These are phyloP conservation scores for Guadua angustifolia DNA, from an alignment of 176 grass and related monocot species.

Conservation along the genomic window DNA sequence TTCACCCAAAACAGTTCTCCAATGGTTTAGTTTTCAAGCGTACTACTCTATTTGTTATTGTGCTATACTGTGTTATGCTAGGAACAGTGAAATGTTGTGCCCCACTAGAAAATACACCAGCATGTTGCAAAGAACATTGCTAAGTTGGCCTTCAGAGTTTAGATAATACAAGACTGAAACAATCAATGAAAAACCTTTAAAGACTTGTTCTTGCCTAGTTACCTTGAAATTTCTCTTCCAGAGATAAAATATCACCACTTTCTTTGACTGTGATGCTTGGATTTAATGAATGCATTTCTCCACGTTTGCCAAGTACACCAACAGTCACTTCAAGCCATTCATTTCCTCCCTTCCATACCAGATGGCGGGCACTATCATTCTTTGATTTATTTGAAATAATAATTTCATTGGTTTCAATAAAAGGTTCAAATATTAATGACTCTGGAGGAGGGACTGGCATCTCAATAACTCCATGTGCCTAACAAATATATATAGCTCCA, in stretches of 20 bases:
- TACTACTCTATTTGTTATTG: background rate
- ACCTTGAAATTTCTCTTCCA: conserved; percentile 99
- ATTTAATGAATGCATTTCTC: conserved; percentile 82
- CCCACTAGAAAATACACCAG: background rate
- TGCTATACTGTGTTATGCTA: background rate
- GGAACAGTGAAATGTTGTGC: background rate
- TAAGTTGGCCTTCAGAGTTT: background rate
- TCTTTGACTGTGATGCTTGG: conserved; percentile 96
- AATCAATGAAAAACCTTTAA: background rate
- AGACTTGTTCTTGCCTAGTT: background rate
- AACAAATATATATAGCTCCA: conserved; percentile 30
- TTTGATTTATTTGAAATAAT: conserved; percentile 69
- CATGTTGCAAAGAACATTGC: background rate
- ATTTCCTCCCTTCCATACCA: conserved; percentile 71
- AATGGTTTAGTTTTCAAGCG: background rate
- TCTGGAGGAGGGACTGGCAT: conserved; percentile 81
- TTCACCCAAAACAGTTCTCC: background rate
- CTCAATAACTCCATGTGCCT: conserved; percentile 94
- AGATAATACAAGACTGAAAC: background rate
- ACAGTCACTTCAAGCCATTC: conserved; percentile 92
- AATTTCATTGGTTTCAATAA: conserved; percentile 91
- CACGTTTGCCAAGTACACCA: conserved; percentile 76
- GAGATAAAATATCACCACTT: conserved; percentile 90
- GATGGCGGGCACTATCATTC: conserved; percentile 49
- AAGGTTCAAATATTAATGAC: conserved; percentile 87